These are phyloP conservation scores for Eucalyptus paniculata DNA, from an alignment of 345 rosid genomes.

Conservation along the genomic window DNA sequence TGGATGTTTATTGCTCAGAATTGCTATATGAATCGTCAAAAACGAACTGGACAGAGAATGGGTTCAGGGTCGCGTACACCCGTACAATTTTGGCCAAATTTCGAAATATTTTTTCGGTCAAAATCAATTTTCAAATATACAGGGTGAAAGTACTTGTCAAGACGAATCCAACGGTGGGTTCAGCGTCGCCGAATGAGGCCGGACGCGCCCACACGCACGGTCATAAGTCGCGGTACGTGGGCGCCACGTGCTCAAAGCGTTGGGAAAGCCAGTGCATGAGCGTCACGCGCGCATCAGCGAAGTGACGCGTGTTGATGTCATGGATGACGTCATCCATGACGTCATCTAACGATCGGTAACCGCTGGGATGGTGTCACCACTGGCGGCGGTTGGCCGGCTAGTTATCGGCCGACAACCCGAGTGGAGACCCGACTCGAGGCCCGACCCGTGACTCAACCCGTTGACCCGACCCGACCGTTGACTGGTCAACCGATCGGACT, in stretches of 20 bases:
- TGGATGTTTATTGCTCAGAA: too few relatives aligned
- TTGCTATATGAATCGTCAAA: fast-evolving
- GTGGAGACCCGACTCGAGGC: too few relatives aligned
- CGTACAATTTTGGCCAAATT: too few relatives aligned
- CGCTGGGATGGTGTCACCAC: fast-evolving
- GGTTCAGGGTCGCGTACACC: too few relatives aligned
- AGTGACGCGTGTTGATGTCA: fast-evolving
- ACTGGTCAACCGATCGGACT: too few relatives aligned
- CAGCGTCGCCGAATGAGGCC: fast-evolving
- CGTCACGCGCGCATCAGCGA: fast-evolving
- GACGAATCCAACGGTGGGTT: too few relatives aligned
- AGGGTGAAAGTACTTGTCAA: fast-evolving
- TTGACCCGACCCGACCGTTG: fast-evolving
- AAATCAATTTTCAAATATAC: too few relatives aligned
- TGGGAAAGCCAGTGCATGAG: too few relatives aligned
- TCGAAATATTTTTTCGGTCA: too few relatives aligned
- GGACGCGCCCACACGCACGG: fast-evolving
- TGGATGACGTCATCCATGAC: too few relatives aligned
- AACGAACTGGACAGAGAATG: fast-evolving
- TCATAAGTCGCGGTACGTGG: fast-evolving
- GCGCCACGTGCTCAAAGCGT: fast-evolving
- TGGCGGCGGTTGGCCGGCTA: fast-evolving
- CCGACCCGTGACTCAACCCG: fast-evolving
- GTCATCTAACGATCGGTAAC: fast-evolving
- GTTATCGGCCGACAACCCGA: fast-evolving